These are phyloP conservation scores for Crithidia expoeki DNA, from an alignment of 208 protist genomes.

Conservation along the genomic window DNA sequence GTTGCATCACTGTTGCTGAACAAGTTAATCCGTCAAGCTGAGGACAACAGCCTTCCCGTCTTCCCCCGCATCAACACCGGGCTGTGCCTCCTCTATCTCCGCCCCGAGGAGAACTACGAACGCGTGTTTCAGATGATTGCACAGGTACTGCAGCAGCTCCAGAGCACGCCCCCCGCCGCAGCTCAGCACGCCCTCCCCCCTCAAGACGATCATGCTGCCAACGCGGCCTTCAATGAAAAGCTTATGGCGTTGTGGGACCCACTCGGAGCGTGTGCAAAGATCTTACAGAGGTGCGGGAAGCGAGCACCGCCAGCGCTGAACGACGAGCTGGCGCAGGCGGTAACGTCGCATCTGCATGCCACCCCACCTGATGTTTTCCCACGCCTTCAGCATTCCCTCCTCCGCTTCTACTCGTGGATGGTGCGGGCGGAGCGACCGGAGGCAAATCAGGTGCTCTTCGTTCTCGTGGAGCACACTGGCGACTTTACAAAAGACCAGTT, in stretches of 20 bases:
- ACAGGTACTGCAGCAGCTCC: conserved; percentile 41
- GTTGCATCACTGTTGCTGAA: conserved; percentile 65
- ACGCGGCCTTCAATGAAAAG: neutral
- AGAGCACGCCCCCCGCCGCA: neutral
- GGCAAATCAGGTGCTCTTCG: conserved; percentile 54
- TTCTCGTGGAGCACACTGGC: conserved; percentile 64
- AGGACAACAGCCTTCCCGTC: conserved; percentile 38
- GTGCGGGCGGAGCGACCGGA: conserved; percentile 64
- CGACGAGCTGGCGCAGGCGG: conserved; percentile 53
- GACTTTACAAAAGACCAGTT: conserved; percentile 55
- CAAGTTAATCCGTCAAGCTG: conserved; percentile 60
- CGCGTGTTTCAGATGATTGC: conserved; percentile 63
- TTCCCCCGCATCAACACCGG: conserved; percentile 42
- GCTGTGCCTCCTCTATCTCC: conserved; percentile 34
- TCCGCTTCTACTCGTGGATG: conserved; percentile 85
- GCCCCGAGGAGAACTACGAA: conserved; percentile 82
- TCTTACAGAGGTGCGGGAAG: conserved; percentile 71
- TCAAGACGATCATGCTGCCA: neutral
- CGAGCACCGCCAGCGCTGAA: conserved; percentile 61
- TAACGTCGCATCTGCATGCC: conserved; percentile 46
- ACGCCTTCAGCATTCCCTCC: conserved; percentile 41
- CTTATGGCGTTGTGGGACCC: conserved; percentile 31
- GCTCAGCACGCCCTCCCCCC: neutral
- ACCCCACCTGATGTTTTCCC: conserved; percentile 37
- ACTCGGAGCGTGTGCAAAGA: conserved; percentile 65